Evolutionary conservation across 75 land plant genomes (phyloP).

Genomic region (Cunninghamia lanceolata): DNA sequence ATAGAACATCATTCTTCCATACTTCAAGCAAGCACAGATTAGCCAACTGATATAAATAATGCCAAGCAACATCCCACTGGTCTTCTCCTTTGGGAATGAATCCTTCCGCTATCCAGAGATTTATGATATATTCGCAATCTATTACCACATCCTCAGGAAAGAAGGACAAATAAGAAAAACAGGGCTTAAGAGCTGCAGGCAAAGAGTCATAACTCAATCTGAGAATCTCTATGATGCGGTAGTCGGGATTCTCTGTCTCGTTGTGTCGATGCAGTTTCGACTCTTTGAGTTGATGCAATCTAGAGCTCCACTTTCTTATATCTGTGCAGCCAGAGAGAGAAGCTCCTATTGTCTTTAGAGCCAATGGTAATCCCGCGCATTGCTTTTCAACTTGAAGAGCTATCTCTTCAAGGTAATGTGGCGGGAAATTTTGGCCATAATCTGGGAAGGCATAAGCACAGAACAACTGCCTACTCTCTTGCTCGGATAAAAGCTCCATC

Average conservation of each 20-base stretch:
- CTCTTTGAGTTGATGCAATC: neutral
- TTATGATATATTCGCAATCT: neutral
- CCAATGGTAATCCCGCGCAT: neutral
- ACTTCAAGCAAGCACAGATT: neutral
- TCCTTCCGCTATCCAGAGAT: neutral
- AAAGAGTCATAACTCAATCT: neutral
- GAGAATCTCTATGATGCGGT: neutral
- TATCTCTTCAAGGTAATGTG: neutral
- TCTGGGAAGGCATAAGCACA: neutral
- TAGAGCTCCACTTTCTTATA: neutral
- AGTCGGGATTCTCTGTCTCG: neutral
- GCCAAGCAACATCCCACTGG: neutral
- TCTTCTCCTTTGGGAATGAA: neutral
- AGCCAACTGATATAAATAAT: neutral
- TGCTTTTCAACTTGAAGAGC: neutral
- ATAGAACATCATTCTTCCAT: neutral
- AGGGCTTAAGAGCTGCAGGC: neutral
- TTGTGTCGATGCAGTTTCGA: neutral
- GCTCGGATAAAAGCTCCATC: neutral
- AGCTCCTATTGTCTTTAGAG: neutral
- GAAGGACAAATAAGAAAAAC: neutral
- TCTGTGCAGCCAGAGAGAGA: neutral
- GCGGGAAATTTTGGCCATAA: neutral
- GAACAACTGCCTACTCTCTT: neutral
- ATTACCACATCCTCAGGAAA: neutral